These are phyloP conservation scores for Decorospora gaudefroyi DNA, from an alignment of 2,329 filamentous ascomycete species.

Conservation along the genomic window DNA sequence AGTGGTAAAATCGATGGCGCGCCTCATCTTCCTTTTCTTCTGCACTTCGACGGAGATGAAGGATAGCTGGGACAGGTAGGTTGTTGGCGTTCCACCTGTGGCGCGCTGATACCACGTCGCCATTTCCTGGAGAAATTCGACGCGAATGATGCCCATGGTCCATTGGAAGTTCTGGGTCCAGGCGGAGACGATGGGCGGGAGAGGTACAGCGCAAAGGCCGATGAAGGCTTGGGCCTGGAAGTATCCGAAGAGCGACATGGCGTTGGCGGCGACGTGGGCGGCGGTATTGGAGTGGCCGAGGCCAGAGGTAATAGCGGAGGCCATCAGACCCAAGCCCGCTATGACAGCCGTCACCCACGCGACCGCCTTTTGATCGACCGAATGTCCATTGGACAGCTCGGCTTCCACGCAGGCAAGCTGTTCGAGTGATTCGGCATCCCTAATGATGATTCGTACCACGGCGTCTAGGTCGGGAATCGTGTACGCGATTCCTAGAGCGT, in stretches of 20 bases:
- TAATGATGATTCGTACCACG: conserved; percentile 80
- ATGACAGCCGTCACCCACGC: conserved; percentile 90
- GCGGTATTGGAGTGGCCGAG: conserved; percentile 92
- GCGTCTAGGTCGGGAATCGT: conserved; percentile 90
- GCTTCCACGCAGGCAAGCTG: conserved; percentile 87
- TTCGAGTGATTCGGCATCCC: conserved; percentile 64
- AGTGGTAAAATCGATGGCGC: conserved; percentile 32
- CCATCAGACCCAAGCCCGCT: conserved; percentile 78
- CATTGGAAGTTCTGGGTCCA: conserved; percentile 99
- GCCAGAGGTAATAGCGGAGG: conserved; percentile 86
- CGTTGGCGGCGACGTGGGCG: conserved; percentile 90
- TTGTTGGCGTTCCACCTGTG: conserved; percentile 83
- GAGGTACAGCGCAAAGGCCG: conserved; percentile 76
- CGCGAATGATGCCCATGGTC: conserved; percentile 93
- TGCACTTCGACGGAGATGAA: conserved; percentile 83
- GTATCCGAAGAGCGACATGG: conserved; percentile 89
- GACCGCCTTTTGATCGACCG: conserved; percentile 84
- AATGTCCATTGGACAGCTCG: conserved; percentile 86
- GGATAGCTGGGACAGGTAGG: conserved; percentile 72
- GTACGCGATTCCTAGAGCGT: conserved; percentile 72
- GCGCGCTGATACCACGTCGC: conserved; percentile 96
- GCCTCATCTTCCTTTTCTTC: conserved; percentile 66
- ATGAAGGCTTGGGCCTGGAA: conserved; percentile 94
- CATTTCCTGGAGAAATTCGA: conserved; percentile 84
- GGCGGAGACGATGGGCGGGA: conserved; percentile 84